Evolutionary conservation across 305 asterid species (phyloP), one percentile per base, ranked within the genome.

Genomic region (Fraxinus greggii): DNA sequence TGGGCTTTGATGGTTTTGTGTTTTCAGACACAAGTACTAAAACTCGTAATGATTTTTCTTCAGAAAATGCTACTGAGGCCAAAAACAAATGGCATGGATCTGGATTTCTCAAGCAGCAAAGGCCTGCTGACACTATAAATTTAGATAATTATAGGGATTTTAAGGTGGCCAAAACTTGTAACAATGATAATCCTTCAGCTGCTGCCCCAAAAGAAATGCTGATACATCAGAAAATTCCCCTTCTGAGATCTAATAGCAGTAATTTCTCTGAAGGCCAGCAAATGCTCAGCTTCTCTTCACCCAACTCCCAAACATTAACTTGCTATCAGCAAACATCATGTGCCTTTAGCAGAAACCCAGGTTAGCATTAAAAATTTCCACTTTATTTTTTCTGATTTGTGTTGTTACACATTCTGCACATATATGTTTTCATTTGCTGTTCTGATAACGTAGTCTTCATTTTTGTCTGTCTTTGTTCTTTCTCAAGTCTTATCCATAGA

Each of bases 211-310:
- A 92, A 51, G 73, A 89, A 67, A 82, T 82, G 89, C 74, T 81
- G 77, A 35, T 76, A 15, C 86, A 79, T 76, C 82, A 76, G 12
- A 90, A 84, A 74, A 76, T 45, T 54, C 85, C 90, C 38, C 24
- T 88, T 59, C 84, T 87, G 86, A 91, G 91, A 86, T 89, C 88
- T 78, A 80, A 75, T 76, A 89, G 56, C 56, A 15, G 56, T 15
- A 15, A 15, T 45, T 45, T 45, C 19, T 13, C 56, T 15, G 56
- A 85, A 4, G 90, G 83, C 26, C 92, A 86, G 51, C 94, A 92
- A 78, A 94, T 93, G 97, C 97, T 94, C 79, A 88, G 97, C 86
- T 95, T 94, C 87, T 89, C 99, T 35, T 81, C 94, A 17, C 91
- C 93, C 38, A 85, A 84, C 84, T 70, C 93, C 24, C 92, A 86